Evolutionary conservation across 75 land plant species (phyloP), one percentile per base, ranked within the genome.

Genomic region (Adiantum capillusveneris): DNA sequence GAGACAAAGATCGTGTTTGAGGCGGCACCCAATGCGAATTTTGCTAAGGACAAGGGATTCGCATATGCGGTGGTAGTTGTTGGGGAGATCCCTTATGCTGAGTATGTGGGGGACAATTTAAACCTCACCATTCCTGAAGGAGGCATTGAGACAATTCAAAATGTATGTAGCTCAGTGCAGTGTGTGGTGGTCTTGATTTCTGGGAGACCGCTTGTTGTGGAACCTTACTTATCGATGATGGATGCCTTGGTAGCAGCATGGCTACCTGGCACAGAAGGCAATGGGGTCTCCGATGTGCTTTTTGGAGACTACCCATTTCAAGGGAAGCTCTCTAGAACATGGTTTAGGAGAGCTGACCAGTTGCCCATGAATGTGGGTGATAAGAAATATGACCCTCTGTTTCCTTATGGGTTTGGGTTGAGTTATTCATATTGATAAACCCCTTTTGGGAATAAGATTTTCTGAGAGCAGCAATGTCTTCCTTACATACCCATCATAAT

Each of bases 341-440:
- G 93, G 93, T 88, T 88, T 62, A 78, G 52, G 64, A 57, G 37
- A 0, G 81, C 76, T 13, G 87, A 79, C 57, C 86, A 85, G 72
- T 75, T 85, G 31, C 94, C 94, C 0, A 85, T 88, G 90, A 85
- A 86, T 37, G 78, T 77, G 17, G 86, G 84, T 0, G 94, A 88
- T 52, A 28, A 58, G 12, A 37, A 77, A 30, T 88, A 88, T 63
- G 86, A 88, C 60, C 94, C 94, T 14, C 67, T 82, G 0, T 88
- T 77, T 22, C 90, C 90, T 17, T 80, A 76, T 37, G 94, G 85
- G 0, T 86, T 71, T 53, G 94, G 94, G 20, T 53, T 88, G n/a
- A n/a, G n/a, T n/a, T n/a, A n/a, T n/a, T n/a, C n/a, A n/a, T n/a
- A n/a, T n/a, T n/a, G n/a, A n/a, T n/a, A n/a, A n/a, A n/a, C n/a